Evolutionary conservation across 352 stramenopile genomes (phyloP).

Genomic region (Phytophthora multivora): DNA sequence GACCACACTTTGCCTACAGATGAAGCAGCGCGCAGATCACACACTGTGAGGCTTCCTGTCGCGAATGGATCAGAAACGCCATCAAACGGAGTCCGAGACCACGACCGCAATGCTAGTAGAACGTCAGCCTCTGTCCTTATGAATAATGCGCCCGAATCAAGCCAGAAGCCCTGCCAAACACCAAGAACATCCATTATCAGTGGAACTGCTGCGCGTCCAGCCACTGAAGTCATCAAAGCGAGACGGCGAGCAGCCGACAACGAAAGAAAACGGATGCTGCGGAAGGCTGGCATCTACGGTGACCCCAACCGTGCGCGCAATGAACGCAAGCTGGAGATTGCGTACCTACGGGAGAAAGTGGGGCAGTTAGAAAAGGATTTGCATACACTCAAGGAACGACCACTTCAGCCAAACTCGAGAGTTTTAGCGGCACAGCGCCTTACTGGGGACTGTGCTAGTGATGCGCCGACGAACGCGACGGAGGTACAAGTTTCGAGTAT

Average conservation of each 20-base stretch:
- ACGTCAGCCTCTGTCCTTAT: no score
- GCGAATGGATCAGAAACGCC: constrained; percentile 11
- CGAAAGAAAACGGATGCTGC: constrained; percentile 18
- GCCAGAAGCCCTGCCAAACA: neutral
- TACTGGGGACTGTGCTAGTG: neutral
- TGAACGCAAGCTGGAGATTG: constrained; percentile 43
- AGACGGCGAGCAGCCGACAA: constrained; percentile 26
- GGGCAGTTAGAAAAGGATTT: constrained; percentile 18
- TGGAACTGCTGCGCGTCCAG: neutral
- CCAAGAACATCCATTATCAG: neutral
- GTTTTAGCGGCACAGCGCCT: no score
- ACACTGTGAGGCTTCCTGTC: neutral
- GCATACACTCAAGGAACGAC: constrained; percentile 9
- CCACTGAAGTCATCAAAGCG: constrained; percentile 9
- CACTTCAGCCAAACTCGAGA: neutral
- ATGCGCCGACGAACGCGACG: neutral
- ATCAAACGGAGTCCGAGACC: neutral
- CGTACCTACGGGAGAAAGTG: constrained; percentile 20
- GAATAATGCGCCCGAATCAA: neutral
- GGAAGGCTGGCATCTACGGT: constrained; percentile 17
- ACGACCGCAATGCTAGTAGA: neutral
- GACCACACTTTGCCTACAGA: neutral
- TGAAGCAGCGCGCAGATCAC: neutral
- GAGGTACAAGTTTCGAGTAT: constrained; percentile 16
- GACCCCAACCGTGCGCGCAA: constrained; percentile 36